Evolutionary conservation across 441 rosid species (phyloP).

Genomic region (Eutrema salsugineum): DNA sequence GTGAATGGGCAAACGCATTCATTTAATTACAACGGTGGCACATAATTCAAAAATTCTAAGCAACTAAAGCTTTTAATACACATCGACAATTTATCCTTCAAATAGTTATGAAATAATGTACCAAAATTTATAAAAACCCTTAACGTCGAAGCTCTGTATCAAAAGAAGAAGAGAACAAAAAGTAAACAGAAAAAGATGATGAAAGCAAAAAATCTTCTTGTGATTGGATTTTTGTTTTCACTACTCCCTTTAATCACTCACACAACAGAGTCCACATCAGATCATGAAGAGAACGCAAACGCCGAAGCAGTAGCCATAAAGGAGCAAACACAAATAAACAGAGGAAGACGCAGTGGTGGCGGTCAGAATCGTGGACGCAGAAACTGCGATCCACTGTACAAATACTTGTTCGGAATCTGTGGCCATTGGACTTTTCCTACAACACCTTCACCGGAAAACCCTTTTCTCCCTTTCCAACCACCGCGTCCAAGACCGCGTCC

Average conservation of each 20-base stretch:
- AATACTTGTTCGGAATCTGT: slow-evolving; percentile 43
- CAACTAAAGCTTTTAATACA: neutral
- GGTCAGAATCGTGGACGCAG: slow-evolving; percentile 25
- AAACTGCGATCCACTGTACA: slow-evolving; percentile 49
- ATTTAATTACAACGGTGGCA: slow-evolving; percentile 27
- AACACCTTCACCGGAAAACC: slow-evolving; percentile 41
- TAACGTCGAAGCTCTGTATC: neutral
- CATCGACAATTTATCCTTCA: neutral
- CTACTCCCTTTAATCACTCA: slow-evolving; percentile 25
- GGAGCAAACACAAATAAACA: neutral
- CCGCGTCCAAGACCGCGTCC: slow-evolving; percentile 22
- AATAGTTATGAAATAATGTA: neutral
- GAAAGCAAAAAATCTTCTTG: slow-evolving; percentile 22
- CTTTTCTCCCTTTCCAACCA: slow-evolving; percentile 38
- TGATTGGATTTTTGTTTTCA: slow-evolving; percentile 24
- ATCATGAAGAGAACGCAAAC: slow-evolving; percentile 7
- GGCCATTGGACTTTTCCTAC: slow-evolving; percentile 57
- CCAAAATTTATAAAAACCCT: no score
- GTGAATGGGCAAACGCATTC: slow-evolving; percentile 19
- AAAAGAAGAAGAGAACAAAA: neutral
- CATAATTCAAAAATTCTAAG: slow-evolving; percentile 10
- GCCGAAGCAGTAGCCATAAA: neutral
- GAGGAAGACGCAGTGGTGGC: slow-evolving; percentile 13
- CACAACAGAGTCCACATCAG: slow-evolving; percentile 3
- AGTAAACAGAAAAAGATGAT: slow-evolving; percentile 2